phyloP scores from a whole-genome alignment of 2,329 filamentous ascomycete genomes.

The Nemania sp. region DNA sequence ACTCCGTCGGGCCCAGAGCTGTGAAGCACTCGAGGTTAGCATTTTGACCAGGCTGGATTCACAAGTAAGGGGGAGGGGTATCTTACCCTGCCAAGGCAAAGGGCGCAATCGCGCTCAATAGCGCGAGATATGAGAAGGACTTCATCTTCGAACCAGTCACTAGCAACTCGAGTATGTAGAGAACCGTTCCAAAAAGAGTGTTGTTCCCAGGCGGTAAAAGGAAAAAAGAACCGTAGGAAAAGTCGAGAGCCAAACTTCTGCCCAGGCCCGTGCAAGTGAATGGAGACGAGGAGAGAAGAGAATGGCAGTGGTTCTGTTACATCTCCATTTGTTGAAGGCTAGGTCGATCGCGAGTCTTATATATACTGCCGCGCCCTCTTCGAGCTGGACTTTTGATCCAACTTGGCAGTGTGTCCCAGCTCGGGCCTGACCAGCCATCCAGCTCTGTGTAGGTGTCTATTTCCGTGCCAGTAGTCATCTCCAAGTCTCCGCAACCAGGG shows the following conservation, averaged over 20 bases:
- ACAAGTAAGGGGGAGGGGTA: neutral
- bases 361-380: constrained; percentile 20
- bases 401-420: neutral
- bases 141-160: constrained; percentile 22
- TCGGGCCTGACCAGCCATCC: neutral
- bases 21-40: constrained; percentile 3
- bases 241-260: constrained; percentile 18
- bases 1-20: constrained; percentile 23
- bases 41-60: neutral
- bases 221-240: neutral
- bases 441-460: constrained; percentile 17
- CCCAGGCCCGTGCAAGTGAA: constrained; percentile 12
- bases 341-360: constrained; percentile 25
- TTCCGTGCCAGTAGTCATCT: constrained; percentile 27
- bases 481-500: constrained; percentile 17
- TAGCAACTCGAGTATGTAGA: constrained; percentile 10
- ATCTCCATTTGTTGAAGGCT: neutral
- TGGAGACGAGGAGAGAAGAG: constrained; percentile 19
- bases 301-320: constrained; percentile 11
- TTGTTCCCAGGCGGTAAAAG: neutral
- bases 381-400: neutral
- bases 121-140: constrained; percentile 31
- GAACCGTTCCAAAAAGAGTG: neutral
- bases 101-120: constrained; percentile 30
- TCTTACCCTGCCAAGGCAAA: constrained; percentile 23